phyloP scores from a whole-genome alignment of 192 early-diverging fungal species.

The Coemansia guatemalensis region DNA sequence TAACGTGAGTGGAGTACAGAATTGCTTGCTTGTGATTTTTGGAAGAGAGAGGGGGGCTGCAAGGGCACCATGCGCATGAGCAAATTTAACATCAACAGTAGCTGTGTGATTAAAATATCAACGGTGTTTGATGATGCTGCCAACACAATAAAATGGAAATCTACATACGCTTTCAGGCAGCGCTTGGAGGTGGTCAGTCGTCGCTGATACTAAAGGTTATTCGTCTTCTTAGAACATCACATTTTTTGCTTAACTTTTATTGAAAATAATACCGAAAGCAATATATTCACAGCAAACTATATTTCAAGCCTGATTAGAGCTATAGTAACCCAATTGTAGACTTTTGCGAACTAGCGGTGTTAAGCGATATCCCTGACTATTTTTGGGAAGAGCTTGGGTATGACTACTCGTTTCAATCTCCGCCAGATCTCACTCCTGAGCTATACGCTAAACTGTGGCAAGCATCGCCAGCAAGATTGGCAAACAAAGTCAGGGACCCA shows the following conservation, averaged over 20 bases:
- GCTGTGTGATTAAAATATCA: not conserved
- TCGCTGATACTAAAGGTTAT: not conserved
- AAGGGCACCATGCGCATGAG: not conserved
- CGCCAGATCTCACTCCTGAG: conserved; percentile 58
- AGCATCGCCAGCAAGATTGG: conserved; percentile 60
- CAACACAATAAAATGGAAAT: too few species aligned
- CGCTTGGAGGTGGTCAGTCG: not conserved
- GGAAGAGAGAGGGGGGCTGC: too few species aligned
- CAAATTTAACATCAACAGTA: not conserved
- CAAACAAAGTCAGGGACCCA: conserved; percentile 60
- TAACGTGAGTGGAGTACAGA: not conserved
- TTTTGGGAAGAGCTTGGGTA: conserved; percentile 68
- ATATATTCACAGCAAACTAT: not conserved
- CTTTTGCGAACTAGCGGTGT: conserved; percentile 58
- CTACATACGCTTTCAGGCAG: not conserved
- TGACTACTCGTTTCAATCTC: conserved; percentile 55
- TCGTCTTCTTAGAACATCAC: too few species aligned
- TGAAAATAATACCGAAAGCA: not conserved
- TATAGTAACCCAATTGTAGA: conserved; percentile 76
- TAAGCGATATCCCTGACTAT: conserved; percentile 76
- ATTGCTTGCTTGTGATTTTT: not conserved
- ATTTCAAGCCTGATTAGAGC: not conserved
- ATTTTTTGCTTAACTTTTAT: not conserved
- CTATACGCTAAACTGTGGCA: conserved; percentile 59
- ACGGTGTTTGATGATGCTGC: too few species aligned